phyloP scores from a whole-genome alignment of 2,329 filamentous ascomycete genomes.

The Fusarium zealandicum region DNA sequence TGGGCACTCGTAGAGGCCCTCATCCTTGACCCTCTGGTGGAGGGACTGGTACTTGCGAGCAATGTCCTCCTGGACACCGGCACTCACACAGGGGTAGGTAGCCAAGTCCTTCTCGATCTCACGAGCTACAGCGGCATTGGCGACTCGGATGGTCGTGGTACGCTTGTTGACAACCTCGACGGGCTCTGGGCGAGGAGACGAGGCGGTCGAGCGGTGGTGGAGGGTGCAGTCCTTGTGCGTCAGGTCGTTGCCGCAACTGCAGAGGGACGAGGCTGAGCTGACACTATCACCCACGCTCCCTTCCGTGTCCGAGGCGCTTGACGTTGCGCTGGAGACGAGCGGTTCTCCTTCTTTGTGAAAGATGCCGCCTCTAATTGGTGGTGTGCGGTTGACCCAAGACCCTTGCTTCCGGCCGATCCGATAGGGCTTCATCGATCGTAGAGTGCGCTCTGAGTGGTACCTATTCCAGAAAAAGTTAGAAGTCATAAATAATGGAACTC shows the following conservation, averaged over 20 bases:
- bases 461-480: slow-evolving; percentile 48
- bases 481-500: slow-evolving; percentile 6
- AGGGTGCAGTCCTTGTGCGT: slow-evolving; percentile 1
- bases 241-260: slow-evolving; percentile 17
- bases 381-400: slow-evolving; percentile 65
- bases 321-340: slow-evolving; percentile 17
- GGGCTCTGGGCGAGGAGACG: slow-evolving; percentile 13
- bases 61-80: slow-evolving; percentile 62
- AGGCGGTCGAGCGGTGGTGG: background rate
- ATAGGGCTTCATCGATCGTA: slow-evolving; percentile 65
- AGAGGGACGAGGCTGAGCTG: slow-evolving; percentile 33
- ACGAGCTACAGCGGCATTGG: slow-evolving; percentile 35
- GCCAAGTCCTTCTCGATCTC: slow-evolving; percentile 45
- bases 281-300: slow-evolving; percentile 27
- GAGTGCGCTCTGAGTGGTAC: slow-evolving; percentile 62
- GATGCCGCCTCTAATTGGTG: slow-evolving; percentile 63
- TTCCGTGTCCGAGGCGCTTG: slow-evolving; percentile 30
- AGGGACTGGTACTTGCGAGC: slow-evolving; percentile 62
- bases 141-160: slow-evolving; percentile 19
- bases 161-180: slow-evolving; percentile 2
- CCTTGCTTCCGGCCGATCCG: slow-evolving; percentile 65
- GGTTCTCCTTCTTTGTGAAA: slow-evolving; percentile 38
- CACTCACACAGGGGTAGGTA: slow-evolving; percentile 62
- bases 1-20: slow-evolving; percentile 65
- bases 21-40: slow-evolving; percentile 60